Conservation (phyloP, 306 rosid species). For the Gynostemma pentaphyllum region DNA sequence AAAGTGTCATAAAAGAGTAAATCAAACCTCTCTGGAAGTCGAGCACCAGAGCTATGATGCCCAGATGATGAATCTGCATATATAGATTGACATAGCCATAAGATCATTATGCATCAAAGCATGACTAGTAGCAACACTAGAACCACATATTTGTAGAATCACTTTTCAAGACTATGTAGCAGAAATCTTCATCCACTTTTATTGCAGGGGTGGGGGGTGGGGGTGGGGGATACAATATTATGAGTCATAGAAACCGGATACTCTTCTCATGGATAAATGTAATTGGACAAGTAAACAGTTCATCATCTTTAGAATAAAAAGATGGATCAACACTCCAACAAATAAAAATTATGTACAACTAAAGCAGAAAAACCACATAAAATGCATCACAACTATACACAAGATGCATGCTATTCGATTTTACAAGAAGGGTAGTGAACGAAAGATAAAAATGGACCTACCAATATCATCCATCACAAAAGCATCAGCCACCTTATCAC, state of each 20-base stretch:
- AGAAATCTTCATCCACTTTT: too few species aligned
- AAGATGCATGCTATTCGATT: neutral
- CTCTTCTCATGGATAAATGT: neutral
- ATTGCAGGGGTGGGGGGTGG: too few species aligned
- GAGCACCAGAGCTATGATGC: slow-evolving; percentile 54
- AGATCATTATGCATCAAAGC: slow-evolving; percentile 3
- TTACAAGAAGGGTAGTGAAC: neutral
- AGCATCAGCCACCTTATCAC: slow-evolving; percentile 57
- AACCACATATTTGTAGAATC: neutral
- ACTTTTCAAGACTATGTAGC: neutral
- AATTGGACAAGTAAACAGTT: neutral
- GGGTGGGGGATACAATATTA: too few species aligned
- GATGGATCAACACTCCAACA: neutral
- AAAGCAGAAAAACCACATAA: neutral
- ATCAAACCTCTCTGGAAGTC: slow-evolving; percentile 77
- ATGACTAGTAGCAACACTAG: neutral
- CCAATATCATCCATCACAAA: slow-evolving; percentile 65
- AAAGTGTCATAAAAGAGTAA: neutral
- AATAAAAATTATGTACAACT: neutral
- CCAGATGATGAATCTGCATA: slow-evolving; percentile 53
- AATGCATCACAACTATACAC: neutral
- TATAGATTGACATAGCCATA: neutral
- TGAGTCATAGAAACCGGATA: too few species aligned
- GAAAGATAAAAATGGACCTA: slow-evolving; percentile 27
- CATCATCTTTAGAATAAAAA: neutral